Evolutionary conservation across 257 asterid genomes (phyloP), one percentile per base, ranked within the genome.

Genomic region (Petunia secreta): DNA sequence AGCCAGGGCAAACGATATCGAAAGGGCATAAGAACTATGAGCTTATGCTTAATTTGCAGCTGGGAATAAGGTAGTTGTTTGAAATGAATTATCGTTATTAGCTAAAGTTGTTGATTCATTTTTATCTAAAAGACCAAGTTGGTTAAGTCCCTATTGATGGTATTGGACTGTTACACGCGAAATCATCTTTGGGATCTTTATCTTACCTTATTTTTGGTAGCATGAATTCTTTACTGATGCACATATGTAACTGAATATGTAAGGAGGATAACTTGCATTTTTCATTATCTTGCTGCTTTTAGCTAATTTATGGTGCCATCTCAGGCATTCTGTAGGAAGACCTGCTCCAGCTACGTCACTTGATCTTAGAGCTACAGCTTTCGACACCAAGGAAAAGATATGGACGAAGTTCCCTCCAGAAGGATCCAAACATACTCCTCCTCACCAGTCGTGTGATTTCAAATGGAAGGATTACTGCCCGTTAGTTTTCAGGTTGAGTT

Each of bases 401-500:
- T 93, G 99, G 99, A 93, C 97, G 15, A 88, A 79, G 76, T 95
- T 95, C 85, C 97, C 99, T 8, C 89, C 89, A 0, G 94, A 91
- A 81, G 99, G 99, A 81, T 92, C 99, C 5, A 95, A 93, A 83
- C 91, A 92, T 58, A 95, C 98, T 4, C 98, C 98, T 3, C 98
- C 98, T 69, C 99, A 95, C 79, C 98, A 88, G 75, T 93, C 97
- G 10, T 86, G 90, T 74, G 99, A 95, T 38, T 95, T 95, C 86
- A 95, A 86, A 82, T 95, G 98, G 98, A 95, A 95, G 81, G 99
- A 95, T 82, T 95, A 95, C 84, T 91, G 95, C 85, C 99, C 99
- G 2, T 46, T 90, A 77, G 95, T 93, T 85, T 95, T 95, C 92
- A 93, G 98, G 98, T 91, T 60, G 76, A 93, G 78, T 87, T 80